Percentiles rank a stretch among this genome's conserved stretches.
phyloP scores from a whole-genome alignment of 106 monocot genomes.

The Acorus calamus region DNA sequence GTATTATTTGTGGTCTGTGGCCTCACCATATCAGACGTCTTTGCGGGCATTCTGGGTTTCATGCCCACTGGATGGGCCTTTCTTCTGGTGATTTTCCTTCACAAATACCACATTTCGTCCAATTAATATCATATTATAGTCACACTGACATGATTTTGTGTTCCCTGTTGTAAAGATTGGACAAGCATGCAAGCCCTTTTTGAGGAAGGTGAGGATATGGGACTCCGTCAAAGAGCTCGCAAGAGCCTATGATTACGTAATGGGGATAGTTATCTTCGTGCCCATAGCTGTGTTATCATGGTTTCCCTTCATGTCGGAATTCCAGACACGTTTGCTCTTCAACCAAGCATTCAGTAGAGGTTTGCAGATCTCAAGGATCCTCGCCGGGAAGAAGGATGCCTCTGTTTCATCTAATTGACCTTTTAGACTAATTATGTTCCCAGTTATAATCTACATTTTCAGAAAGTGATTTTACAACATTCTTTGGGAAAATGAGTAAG shows the following conservation, averaged over 20 bases:
- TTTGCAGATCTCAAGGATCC: constrained; percentile 87
- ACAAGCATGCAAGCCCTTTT: constrained; percentile 38
- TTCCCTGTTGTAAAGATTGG: constrained; percentile 37
- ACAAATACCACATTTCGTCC: too few relatives aligned
- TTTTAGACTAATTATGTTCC: too few relatives aligned
- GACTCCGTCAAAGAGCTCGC: constrained; percentile 88
- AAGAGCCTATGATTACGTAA: constrained; percentile 77
- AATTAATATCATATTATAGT: not conserved
- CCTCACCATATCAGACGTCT: constrained; percentile 68
- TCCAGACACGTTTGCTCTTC: constrained; percentile 86
- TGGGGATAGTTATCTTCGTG: constrained; percentile 63
- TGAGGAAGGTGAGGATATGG: constrained; percentile 56
- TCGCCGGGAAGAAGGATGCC: constrained; percentile 53
- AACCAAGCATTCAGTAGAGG: constrained; percentile 95
- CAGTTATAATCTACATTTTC: too few relatives aligned
- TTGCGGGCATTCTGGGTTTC: constrained; percentile 72
- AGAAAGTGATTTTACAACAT: too few relatives aligned
- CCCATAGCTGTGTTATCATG: constrained; percentile 76
- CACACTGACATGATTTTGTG: not conserved
- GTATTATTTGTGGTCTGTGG: constrained; percentile 74
- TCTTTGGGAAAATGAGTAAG: too few relatives aligned
- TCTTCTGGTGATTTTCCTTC: constrained; percentile 49
- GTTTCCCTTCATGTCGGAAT: constrained; percentile 96
- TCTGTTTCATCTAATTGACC: too few relatives aligned
- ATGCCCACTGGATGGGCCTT: constrained; percentile 88